Percentiles rank a stretch among this genome's conserved stretches.
Evolutionary conservation across 805 yeast genomes (phyloP).

Genomic region (Schizosaccharomyces lindneri): DNA sequence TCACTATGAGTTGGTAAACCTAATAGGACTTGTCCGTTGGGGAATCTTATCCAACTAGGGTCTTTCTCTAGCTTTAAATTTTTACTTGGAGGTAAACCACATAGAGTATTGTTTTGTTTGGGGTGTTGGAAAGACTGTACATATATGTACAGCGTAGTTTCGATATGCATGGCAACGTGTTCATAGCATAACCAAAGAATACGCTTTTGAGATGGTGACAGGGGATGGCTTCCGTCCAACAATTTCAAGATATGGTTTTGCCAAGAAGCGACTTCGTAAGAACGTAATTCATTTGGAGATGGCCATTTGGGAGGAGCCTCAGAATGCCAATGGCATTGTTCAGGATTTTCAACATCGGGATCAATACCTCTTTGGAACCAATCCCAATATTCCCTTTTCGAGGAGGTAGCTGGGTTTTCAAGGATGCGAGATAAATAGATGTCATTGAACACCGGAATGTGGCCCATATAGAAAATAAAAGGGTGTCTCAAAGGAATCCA

Average conservation of each 20-base stretch:
- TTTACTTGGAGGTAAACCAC: neutral
- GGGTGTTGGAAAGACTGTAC: slow-evolving; percentile 4
- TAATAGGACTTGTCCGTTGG: neutral
- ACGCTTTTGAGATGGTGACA: slow-evolving; percentile 3
- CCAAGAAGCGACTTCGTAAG: slow-evolving; percentile 5
- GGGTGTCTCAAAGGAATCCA: slow-evolving; percentile 9
- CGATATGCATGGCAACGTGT: slow-evolving; percentile 10
- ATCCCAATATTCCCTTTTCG: slow-evolving; percentile 4
- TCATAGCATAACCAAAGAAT: slow-evolving; percentile 9
- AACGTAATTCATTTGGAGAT: neutral
- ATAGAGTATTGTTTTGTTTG: neutral
- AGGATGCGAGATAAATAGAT: slow-evolving; percentile 6
- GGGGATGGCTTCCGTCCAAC: neutral
- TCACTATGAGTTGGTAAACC: neutral
- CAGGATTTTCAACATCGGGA: slow-evolving; percentile 9
- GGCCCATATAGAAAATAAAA: slow-evolving; percentile 9
- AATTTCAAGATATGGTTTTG: slow-evolving; percentile 2
- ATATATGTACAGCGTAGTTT: slow-evolving; percentile 9
- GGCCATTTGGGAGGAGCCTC: slow-evolving; percentile 8
- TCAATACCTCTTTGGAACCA: slow-evolving; percentile 10
- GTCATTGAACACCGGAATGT: slow-evolving; percentile 9
- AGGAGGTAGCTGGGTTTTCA: neutral
- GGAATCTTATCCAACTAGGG: neutral
- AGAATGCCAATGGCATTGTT: slow-evolving; percentile 9
- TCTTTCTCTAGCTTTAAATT: neutral